Evolutionary conservation across 345 rosid species (phyloP).

Genomic region (Syzygium aromaticum): DNA sequence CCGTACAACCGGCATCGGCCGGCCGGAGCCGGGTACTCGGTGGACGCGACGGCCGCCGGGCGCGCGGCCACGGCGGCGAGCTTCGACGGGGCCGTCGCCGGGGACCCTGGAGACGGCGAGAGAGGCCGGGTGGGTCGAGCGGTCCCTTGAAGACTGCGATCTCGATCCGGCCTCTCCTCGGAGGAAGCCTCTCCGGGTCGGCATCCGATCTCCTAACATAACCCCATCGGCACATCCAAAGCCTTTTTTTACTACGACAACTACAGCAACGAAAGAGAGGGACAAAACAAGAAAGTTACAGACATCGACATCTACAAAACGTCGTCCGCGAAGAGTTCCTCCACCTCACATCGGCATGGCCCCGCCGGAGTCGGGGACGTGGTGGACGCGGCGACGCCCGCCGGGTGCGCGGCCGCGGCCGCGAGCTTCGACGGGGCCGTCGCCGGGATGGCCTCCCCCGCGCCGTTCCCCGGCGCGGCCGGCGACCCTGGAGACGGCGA

Average conservation of each 20-base stretch:
- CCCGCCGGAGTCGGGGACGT: not conserved
- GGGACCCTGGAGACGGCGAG: not conserved
- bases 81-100: too few species aligned
- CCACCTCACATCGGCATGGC: not conserved
- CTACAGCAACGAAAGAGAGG: too few species aligned
- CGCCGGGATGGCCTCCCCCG: not conserved
- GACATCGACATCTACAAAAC: not conserved
- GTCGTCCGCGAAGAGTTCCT: not conserved
- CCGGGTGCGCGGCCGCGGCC: not conserved
- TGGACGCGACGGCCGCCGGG: not conserved
- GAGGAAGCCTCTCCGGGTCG: not conserved
- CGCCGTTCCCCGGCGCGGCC: not conserved
- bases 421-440: not conserved
- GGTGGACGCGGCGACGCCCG: not conserved
- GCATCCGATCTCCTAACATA: too few species aligned
- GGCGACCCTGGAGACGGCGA: not conserved
- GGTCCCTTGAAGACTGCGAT: not conserved
- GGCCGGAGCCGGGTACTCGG: not conserved
- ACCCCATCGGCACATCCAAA: too few species aligned
- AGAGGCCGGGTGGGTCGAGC: not conserved
- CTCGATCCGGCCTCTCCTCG: not conserved
- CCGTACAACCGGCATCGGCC: not conserved
- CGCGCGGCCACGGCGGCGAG: too few species aligned
- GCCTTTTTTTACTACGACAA: too few species aligned
- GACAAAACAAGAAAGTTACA: not conserved